Evolutionary conservation across 2,329 filamentous ascomycete species (phyloP).

Genomic region (Ophiostoma sp.): DNA sequence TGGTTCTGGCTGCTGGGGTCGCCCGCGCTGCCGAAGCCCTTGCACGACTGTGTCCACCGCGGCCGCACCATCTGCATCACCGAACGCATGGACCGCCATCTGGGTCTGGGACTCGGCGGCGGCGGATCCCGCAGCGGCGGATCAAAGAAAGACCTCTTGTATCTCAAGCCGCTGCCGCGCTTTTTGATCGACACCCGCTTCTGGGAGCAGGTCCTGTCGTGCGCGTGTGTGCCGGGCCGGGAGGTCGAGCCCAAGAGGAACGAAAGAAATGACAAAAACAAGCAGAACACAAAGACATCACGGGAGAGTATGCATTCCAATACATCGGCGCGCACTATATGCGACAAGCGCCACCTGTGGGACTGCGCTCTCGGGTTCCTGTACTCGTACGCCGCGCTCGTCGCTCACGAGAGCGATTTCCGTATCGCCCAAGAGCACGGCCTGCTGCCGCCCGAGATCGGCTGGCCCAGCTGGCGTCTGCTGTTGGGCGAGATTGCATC

Average conservation of each 20-base stretch:
- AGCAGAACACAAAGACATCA: background rate
- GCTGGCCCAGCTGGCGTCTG: slow-evolving; percentile 39
- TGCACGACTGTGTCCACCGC: slow-evolving; percentile 28
- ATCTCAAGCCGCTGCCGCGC: slow-evolving; percentile 36
- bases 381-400: slow-evolving; percentile 36
- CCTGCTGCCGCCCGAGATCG: slow-evolving; percentile 35
- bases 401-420: slow-evolving; percentile 39
- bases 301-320: slow-evolving; percentile 1
- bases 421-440: slow-evolving; percentile 34
- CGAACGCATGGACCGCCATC: slow-evolving; percentile 35
- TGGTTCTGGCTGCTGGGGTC: slow-evolving; percentile 29
- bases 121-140: slow-evolving; percentile 23
- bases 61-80: slow-evolving; percentile 30
- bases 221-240: slow-evolving; percentile 18
- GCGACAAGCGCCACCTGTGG: slow-evolving; percentile 26
- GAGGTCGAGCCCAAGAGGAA: background rate
- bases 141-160: slow-evolving; percentile 30
- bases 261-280: background rate
- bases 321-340: slow-evolving; percentile 16
- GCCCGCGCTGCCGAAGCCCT: slow-evolving; percentile 28
- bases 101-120: slow-evolving; percentile 30
- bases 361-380: slow-evolving; percentile 38
- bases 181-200: slow-evolving; percentile 35
- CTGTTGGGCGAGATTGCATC: slow-evolving; percentile 34
- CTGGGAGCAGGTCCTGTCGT: slow-evolving; percentile 30